Percentiles rank a stretch among this genome's conserved stretches.
Evolutionary conservation across 495 filamentous ascomycete species (phyloP).

Genomic region (Neurospora tetrasperma): DNA sequence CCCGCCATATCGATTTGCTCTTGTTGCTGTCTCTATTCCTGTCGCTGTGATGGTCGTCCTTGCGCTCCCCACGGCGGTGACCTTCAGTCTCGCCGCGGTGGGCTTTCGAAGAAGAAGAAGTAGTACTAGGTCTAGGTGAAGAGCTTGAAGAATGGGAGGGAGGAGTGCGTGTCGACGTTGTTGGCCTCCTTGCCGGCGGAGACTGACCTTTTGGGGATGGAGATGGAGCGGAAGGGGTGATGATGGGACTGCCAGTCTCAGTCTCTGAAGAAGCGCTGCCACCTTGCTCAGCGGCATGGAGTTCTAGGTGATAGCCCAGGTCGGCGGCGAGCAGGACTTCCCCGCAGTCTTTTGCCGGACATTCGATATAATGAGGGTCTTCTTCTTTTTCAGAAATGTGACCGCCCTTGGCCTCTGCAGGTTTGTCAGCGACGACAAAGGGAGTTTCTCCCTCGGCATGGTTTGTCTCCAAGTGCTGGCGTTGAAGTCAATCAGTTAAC

Average conservation of each 20-base stretch:
- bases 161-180: neutral
- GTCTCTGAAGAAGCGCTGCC: neutral
- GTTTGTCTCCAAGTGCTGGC: constrained; percentile 45
- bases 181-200: neutral
- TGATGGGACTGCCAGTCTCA: neutral
- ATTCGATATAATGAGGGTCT: constrained; percentile 48
- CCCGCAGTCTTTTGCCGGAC: constrained; percentile 61
- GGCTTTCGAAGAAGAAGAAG: constrained; percentile 9
- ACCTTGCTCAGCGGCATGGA: constrained; percentile 50
- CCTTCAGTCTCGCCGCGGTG: constrained; percentile 11
- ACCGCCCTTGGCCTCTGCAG: neutral
- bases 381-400: constrained; percentile 48
- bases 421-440: constrained; percentile 29
- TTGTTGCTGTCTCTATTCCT: constrained; percentile 6
- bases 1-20: constrained; percentile 13
- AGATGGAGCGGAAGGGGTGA: neutral
- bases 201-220: neutral
- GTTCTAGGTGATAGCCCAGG: constrained; percentile 61
- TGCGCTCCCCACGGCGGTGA: constrained; percentile 2
- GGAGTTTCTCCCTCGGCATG: constrained; percentile 46
- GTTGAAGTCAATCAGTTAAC: neutral
- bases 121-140: neutral
- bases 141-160: neutral
- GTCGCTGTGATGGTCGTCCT: neutral
- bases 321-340: constrained; percentile 52